Evolutionary conservation across 495 filamentous ascomycete species (phyloP), one percentile per base, ranked within the genome.

Genomic region (Collariella sp.): DNA sequence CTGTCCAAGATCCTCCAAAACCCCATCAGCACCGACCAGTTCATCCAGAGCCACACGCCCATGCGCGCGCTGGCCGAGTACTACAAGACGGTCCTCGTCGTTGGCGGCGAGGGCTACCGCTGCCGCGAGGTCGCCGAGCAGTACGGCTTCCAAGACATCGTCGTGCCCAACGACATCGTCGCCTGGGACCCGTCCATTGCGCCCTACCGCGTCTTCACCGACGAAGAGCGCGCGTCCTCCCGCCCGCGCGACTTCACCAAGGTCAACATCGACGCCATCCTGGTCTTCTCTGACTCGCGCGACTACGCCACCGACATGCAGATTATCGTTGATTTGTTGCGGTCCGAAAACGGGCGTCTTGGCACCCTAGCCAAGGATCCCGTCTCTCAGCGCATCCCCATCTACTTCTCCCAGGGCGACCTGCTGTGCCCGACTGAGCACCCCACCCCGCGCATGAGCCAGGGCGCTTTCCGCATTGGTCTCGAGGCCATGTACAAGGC

Each of bases 291-390:
- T 52, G 87, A 91, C 72, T 86, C 84, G 16, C 81, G 86, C 55
- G 88, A 93, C 72, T 91, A 89, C 72, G 84, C 83, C 24, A 87
- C 86, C 29, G 88, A 93, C 65, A 78, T 86, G 64, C 87, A 91
- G 67, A 85, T 93, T 66, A 89, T 91, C 67, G 81, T 93, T 59
- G 88, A 93, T 66, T 76, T 91, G 36, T 72, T 91, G n/a, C 79
- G 84, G 3, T 82, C 84, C 31, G 81, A 88, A 67, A 75, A 88
- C 52, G 87, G 87, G 54, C 79, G 79, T 49, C 68, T 88, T 16
- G 72, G 77, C 34, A 89, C 86, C 24, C 69, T 78, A 15, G 81
- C 86, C 35, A 79, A 82, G 66, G 85, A 70, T 48, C 83, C 85
- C 9, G 73, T 83, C 20, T 76, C 78, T 13, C 74, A 79, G 60